These are phyloP conservation scores for Aureobasidium sp. DNA, from an alignment of 2,329 filamentous ascomycete species.

Conservation along the genomic window DNA sequence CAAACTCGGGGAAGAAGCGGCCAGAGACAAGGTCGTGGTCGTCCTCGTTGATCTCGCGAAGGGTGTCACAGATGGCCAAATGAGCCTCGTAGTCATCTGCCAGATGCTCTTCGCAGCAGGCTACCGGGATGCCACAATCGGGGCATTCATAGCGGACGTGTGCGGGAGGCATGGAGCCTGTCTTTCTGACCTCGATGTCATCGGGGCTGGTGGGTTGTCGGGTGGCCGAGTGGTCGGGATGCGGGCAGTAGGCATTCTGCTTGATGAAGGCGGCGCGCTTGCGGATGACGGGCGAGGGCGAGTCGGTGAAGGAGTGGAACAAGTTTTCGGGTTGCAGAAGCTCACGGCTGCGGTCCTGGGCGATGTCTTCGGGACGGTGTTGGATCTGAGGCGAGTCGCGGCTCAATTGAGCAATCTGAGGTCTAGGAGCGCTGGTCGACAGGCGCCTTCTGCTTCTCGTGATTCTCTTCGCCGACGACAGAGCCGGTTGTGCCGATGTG, in stretches of 20 bases:
- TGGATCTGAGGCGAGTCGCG: not conserved
- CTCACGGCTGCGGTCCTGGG: conserved; percentile 24
- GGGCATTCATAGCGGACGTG: conserved; percentile 93
- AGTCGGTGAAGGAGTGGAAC: conserved; percentile 86
- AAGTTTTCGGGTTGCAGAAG: conserved; percentile 69
- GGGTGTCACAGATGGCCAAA: conserved; percentile 81
- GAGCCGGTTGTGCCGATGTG: conserved; percentile 2
- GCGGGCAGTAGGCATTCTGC: conserved; percentile 88
- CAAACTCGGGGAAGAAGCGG: conserved; percentile 86
- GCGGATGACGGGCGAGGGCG: conserved; percentile 81
- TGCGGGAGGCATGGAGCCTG: conserved; percentile 57
- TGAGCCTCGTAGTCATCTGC: conserved; percentile 92
- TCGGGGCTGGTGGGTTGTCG: conserved; percentile 58
- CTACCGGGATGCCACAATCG: conserved; percentile 89
- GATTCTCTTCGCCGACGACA: conserved; percentile 7
- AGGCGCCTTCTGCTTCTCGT: conserved; percentile 5
- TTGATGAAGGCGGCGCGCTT: conserved; percentile 84
- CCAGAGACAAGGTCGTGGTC: conserved; percentile 91
- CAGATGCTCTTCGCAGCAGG: conserved; percentile 93
- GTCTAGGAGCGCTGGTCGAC: conserved; percentile 1
- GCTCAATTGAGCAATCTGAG: conserved; percentile 7
- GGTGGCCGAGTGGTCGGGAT: conserved; percentile 76
- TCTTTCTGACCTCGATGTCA: conserved; percentile 57
- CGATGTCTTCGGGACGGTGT: not conserved
- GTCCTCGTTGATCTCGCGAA: conserved; percentile 93